These are phyloP conservation scores for Fusarium burgessii DNA, from an alignment of 2,329 filamentous ascomycete species.

Conservation along the genomic window DNA sequence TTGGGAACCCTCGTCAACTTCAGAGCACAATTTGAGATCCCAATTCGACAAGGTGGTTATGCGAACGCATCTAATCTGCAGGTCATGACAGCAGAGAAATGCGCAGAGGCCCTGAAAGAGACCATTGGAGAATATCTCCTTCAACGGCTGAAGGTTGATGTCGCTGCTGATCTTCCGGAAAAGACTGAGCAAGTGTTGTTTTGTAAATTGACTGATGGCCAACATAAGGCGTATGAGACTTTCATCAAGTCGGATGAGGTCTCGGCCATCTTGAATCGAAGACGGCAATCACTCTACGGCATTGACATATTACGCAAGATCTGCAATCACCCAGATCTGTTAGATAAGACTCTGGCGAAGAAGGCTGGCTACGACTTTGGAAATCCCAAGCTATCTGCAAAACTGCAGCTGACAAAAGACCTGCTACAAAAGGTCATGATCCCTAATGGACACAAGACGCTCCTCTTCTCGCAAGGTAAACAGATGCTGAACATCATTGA, in stretches of 20 bases:
- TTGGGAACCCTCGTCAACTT: constrained; percentile 93
- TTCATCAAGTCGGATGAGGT: constrained; percentile 89
- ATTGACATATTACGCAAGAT: constrained; percentile 95
- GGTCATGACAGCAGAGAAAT: constrained; percentile 93
- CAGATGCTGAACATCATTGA: constrained; percentile 97
- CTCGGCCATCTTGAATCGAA: constrained; percentile 80
- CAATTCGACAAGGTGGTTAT: constrained; percentile 93
- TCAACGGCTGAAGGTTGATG: constrained; percentile 92
- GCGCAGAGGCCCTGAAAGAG: constrained; percentile 92
- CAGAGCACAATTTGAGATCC: constrained; percentile 90
- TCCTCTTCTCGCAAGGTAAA: constrained; percentile 92
- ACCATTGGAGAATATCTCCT: constrained; percentile 93
- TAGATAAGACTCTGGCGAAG: constrained; percentile 68
- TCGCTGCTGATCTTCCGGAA: constrained; percentile 91
- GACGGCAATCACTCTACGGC: constrained; percentile 84
- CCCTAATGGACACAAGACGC: constrained; percentile 87
- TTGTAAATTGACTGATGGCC: constrained; percentile 84
- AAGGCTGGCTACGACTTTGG: constrained; percentile 83
- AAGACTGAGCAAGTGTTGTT: constrained; percentile 98
- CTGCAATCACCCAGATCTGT: constrained; percentile 94
- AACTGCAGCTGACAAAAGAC: constrained; percentile 94
- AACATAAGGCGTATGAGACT: constrained; percentile 82
- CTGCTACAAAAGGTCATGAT: constrained; percentile 87
- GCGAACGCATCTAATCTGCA: constrained; percentile 94
- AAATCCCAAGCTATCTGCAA: constrained; percentile 82